phyloP scores from a whole-genome alignment of 2,329 filamentous ascomycete genomes.

The Sphaerostilbella broomeana region DNA sequence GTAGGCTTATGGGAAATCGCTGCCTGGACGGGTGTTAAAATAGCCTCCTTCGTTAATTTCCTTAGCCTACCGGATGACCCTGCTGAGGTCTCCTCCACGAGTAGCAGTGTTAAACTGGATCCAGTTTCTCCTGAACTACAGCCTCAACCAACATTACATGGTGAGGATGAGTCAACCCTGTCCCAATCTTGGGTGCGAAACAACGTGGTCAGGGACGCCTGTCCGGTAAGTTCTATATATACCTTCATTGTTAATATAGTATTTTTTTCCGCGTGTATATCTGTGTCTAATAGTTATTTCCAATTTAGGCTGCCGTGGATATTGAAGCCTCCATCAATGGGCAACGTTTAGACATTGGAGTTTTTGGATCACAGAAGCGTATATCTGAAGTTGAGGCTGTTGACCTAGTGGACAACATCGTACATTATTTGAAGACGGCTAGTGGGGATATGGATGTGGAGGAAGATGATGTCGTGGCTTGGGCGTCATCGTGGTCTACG shows the following conservation, averaged over 20 bases:
- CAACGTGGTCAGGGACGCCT: constrained; percentile 21
- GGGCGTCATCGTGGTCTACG: background rate
- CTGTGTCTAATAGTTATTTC: too few relatives aligned
- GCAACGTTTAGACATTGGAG: constrained; percentile 31
- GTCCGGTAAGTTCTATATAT: constrained; percentile 22
- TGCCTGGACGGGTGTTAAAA: constrained; percentile 63
- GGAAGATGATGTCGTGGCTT: background rate
- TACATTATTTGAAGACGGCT: constrained; percentile 15
- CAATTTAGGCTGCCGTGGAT: constrained; percentile 32
- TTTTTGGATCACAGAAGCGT: constrained; percentile 30
- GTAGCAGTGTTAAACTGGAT: constrained; percentile 9
- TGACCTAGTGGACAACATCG: constrained; percentile 22
- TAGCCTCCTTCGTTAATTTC: constrained; percentile 79
- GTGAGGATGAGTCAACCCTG: background rate
- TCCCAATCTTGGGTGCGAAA: constrained; percentile 15
- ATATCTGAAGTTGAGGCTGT: constrained; percentile 23
- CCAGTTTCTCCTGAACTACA: background rate
- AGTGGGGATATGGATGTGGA: constrained; percentile 3
- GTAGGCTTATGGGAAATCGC: constrained; percentile 65
- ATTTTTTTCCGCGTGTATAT: constrained; percentile 5
- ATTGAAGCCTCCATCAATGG: constrained; percentile 32
- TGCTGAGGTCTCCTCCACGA: background rate
- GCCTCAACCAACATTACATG: background rate
- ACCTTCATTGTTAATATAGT: background rate
- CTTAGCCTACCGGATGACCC: constrained; percentile 44